Evolutionary conservation across 2,329 filamentous ascomycete species (phyloP).

Genomic region (Hyphodiscus sp.): DNA sequence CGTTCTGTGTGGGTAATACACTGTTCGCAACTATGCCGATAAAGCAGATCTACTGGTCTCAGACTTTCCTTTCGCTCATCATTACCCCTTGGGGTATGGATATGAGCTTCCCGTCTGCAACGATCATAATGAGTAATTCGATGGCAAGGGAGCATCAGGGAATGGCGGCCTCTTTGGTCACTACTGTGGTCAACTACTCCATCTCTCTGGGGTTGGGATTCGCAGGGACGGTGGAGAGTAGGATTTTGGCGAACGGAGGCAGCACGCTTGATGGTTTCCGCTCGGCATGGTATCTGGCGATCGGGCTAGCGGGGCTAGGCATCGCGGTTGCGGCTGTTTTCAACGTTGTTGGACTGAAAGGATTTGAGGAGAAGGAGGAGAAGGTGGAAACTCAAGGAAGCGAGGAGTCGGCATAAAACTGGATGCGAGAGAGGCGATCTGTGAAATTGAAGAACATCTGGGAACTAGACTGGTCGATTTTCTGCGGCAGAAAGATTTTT

Average conservation of each 20-base stretch:
- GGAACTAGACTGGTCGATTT: too few species aligned
- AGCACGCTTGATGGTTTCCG: slow-evolving; percentile 32
- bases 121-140: slow-evolving; percentile 47
- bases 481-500: too few species aligned
- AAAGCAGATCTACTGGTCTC: slow-evolving; percentile 51
- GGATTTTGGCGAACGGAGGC: slow-evolving; percentile 14
- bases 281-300: slow-evolving; percentile 37
- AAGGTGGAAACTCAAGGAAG: background rate
- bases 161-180: slow-evolving; percentile 43
- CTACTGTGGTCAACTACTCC: slow-evolving; percentile 38
- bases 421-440: too few species aligned
- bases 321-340: background rate
- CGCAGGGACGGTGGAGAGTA: slow-evolving; percentile 35
- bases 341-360: background rate
- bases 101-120: slow-evolving; percentile 49
- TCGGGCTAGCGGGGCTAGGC: slow-evolving; percentile 27
- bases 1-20: slow-evolving; percentile 35
- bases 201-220: slow-evolving; percentile 38
- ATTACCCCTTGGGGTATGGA: slow-evolving; percentile 50
- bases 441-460: too few species aligned
- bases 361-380: too few species aligned
- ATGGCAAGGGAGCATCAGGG: slow-evolving; percentile 43
- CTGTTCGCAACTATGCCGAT: slow-evolving; percentile 20
- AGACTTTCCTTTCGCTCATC: slow-evolving; percentile 52
- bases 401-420: background rate